Evolutionary conservation across 176 grass and related monocot genomes (phyloP), one percentile per base, ranked within the genome.

Genomic region (Poa annua): DNA sequence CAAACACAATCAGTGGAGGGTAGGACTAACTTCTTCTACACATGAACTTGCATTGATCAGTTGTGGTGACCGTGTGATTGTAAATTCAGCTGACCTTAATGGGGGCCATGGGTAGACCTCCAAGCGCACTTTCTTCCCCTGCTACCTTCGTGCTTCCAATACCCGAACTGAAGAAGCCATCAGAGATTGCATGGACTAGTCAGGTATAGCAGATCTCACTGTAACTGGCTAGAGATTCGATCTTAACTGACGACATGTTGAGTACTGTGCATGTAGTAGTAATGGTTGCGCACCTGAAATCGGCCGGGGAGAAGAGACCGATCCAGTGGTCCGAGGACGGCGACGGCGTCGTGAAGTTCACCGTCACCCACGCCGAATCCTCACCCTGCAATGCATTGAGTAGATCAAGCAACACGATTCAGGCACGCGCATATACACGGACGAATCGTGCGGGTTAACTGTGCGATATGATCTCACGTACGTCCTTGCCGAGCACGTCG

Each of bases 291-390:
- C 80, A 94, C 94, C 86, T 82, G 41, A 94, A 88, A 67, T 90
- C 84, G 54, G 94, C 91, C 0, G 94, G 94, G 25, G 94, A 97
- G 62, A 97, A 97, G 45, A 97, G 89, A 7, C 85, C 94, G 68
- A 97, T 90, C 94, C 89, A 97, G 74, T 94, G 89, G 53, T 75
- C 87, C 4, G 32, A 45, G 22, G 89, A 85, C 29, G 89, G 54
- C 80, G 83, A 53, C 42, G 88, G 67, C 67, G 67, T 82, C 38
- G 81, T 88, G 74, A 90, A 92, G 66, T 92, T 85, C 41, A 97
- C 82, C 26, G 80, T 66, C 71, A 94, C 85, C 89, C 83, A 92
- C 4, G 77, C 88, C 0, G 77, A 89, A 54, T 94, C 92, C 35
- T 94, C 83, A 0, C 90, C 90, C 92, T 94, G 86, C 41, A 48